Percentiles rank a stretch among this genome's conserved stretches.
These are phyloP conservation scores for Platanthera guangdongensis DNA, from an alignment of 106 monocot species.

Conservation along the genomic window DNA sequence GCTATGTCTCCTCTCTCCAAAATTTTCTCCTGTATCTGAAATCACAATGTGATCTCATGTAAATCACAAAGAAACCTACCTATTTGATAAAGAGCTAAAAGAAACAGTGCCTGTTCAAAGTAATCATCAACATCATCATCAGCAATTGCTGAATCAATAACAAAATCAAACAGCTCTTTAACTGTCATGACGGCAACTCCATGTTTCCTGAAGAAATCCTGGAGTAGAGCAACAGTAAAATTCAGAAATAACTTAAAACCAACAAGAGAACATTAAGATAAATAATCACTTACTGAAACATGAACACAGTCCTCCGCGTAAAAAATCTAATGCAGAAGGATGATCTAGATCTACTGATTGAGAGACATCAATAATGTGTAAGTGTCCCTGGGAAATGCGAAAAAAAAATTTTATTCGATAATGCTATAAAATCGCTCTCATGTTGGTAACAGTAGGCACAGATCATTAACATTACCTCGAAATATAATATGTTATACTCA, in stretches of 20 bases:
- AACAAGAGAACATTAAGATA: background rate
- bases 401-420: background rate
- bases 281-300: slow-evolving; percentile 52
- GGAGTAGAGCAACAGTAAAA: slow-evolving; percentile 7
- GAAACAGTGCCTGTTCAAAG: slow-evolving; percentile 60
- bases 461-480: slow-evolving; percentile 46
- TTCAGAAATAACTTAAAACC: background rate
- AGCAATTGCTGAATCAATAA: slow-evolving; percentile 62
- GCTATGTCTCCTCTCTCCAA: too few relatives aligned
- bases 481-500: slow-evolving; percentile 98
- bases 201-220: slow-evolving; percentile 94
- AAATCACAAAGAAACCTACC: too few relatives aligned
- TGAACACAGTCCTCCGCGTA: slow-evolving; percentile 89
- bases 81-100: background rate
- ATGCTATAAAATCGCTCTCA: background rate
- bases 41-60: too few relatives aligned
- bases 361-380: slow-evolving; percentile 96
- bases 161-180: slow-evolving; percentile 84
- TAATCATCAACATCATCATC: slow-evolving; percentile 83
- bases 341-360: slow-evolving; percentile 97
- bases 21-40: too few relatives aligned
- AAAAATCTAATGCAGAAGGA: slow-evolving; percentile 77
- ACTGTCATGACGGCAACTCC: slow-evolving; percentile 89
- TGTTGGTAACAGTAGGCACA: background rate
- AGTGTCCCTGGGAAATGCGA: slow-evolving; percentile 63